A percentile compares a stretch with the other conserved stretches of the same genome.
Evolutionary conservation across 768 basidiomycete species (phyloP).

Genomic region (Kwoniella pini): DNA sequence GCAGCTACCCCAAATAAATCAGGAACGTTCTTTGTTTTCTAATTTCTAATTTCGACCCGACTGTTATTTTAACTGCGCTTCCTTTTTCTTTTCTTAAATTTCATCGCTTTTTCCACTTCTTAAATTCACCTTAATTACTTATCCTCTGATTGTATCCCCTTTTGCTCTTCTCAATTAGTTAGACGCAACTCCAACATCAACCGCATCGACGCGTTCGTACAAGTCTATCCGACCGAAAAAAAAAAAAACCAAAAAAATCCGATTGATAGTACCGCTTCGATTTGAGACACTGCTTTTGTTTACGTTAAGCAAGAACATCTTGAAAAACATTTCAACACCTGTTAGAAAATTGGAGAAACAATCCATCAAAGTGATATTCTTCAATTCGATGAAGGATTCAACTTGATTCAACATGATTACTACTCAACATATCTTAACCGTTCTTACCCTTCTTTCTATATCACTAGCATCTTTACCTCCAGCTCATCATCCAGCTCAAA

Average conservation of each 20-base stretch:
- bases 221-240: constrained; percentile 11
- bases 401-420: constrained; percentile 12
- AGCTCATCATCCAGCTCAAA: not conserved
- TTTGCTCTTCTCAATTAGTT: not conserved
- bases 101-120: constrained; percentile 5
- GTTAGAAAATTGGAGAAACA: too few species aligned
- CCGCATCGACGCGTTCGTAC: constrained; percentile 12
- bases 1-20: not conserved
- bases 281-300: not conserved
- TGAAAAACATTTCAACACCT: too few species aligned
- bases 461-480: constrained; percentile 4
- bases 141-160: not conserved
- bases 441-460: constrained; percentile 22
- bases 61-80: constrained; percentile 5
- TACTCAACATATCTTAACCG: constrained; percentile 12
- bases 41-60: not conserved
- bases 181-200: not conserved
- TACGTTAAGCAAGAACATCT: too few species aligned
- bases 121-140: not conserved
- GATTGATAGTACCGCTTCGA: not conserved
- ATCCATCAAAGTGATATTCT: too few species aligned
- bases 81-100: not conserved
- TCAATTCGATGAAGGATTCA: not conserved
- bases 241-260: not conserved
- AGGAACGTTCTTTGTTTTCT: constrained; percentile 10